Percentiles rank a stretch among this genome's conserved stretches.
phyloP scores from a whole-genome alignment of 139 green algal genomes.

The Nannochloris sp. region DNA sequence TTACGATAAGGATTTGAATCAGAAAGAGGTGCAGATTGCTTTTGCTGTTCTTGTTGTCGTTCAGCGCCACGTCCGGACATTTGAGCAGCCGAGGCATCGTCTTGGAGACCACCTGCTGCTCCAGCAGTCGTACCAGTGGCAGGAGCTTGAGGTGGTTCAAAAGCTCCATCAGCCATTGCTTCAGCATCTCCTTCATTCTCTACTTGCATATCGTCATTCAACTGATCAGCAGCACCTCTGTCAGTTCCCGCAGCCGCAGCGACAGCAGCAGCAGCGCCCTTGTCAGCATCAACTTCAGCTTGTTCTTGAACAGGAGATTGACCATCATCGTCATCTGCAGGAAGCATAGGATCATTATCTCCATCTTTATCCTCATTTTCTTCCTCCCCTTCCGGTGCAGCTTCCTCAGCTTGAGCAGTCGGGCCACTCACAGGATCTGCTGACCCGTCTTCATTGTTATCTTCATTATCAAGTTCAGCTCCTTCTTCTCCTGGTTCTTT shows the following conservation, averaged over 20 bases:
- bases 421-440: slow-evolving; percentile 10
- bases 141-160: slow-evolving; percentile 6
- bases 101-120: slow-evolving; percentile 11
- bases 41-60: neutral
- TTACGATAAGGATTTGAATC: slow-evolving; percentile 67
- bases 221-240: neutral
- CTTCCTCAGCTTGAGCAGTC: too few species aligned
- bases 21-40: neutral
- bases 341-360: too few species aligned
- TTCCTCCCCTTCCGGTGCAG: slow-evolving; percentile 10
- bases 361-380: slow-evolving; percentile 4
- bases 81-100: neutral
- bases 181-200: neutral
- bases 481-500: slow-evolving; percentile 3
- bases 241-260: neutral
- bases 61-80: neutral
- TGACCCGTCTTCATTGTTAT: slow-evolving; percentile 8
- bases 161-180: neutral
- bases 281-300: neutral
- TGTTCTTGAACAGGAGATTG: neutral
- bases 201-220: neutral
- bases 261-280: neutral
- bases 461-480: slow-evolving; percentile 3
- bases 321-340: slow-evolving; percentile 23
- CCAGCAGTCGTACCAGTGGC: slow-evolving; percentile 13